Conservation (phyloP, 2,329 filamentous ascomycete species). For the Monosporascus sp. region DNA sequence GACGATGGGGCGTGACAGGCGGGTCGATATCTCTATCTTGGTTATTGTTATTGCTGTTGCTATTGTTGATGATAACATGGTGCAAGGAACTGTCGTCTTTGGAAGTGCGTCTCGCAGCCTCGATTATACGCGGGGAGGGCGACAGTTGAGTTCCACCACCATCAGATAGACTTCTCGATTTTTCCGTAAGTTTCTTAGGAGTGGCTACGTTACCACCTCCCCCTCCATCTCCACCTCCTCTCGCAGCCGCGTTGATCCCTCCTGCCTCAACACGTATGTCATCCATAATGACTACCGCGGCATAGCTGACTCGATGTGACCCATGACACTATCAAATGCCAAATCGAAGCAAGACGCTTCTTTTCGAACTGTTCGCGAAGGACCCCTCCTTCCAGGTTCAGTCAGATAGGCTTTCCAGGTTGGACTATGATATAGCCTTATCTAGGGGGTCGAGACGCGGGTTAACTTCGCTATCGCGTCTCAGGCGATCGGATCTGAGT, state of each 20-base stretch:
- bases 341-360: too few species aligned
- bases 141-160: slow-evolving; percentile 53
- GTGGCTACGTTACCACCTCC: not conserved
- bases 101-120: slow-evolving; percentile 49
- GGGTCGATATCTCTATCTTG: slow-evolving; percentile 20
- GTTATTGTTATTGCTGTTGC: slow-evolving; percentile 27
- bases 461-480: too few species aligned
- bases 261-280: not conserved
- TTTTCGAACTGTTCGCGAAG: too few species aligned
- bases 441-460: too few species aligned
- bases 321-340: too few species aligned
- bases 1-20: slow-evolving; percentile 69
- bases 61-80: slow-evolving; percentile 23
- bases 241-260: not conserved
- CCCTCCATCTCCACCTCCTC: slow-evolving; percentile 6
- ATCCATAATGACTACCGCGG: slow-evolving; percentile 24
- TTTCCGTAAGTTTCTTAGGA: slow-evolving; percentile 27
- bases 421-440: too few species aligned
- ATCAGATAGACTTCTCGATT: slow-evolving; percentile 62
- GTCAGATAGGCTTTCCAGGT: too few species aligned
- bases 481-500: too few species aligned
- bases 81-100: slow-evolving; percentile 62
- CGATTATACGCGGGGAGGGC: slow-evolving; percentile 52
- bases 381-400: too few species aligned
- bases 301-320: slow-evolving; percentile 7